Evolutionary conservation across 148 eudicot genomes (phyloP), one percentile per base, ranked within the genome.

Genomic region (Rhododendron griersonianum): DNA sequence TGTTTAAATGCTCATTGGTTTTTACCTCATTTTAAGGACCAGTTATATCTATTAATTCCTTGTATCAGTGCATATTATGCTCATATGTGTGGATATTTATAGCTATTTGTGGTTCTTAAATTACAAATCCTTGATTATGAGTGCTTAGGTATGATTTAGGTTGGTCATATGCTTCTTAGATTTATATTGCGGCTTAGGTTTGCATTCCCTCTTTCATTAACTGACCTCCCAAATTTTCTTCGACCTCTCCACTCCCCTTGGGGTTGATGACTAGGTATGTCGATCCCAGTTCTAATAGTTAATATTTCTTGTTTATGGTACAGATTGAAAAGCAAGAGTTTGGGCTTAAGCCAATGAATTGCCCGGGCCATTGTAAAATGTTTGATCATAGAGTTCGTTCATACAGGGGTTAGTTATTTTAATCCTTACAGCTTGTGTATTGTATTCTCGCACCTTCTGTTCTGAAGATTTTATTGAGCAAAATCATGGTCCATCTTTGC

Each of bases 301-400:
- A 77, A 59, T 80, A 25, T 83, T 80, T 84, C 67, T 85, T 80
- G 50, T n/a, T 78, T 73, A 39, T 81, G 76, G 78, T 84, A 87
- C 93, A 94, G 98, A 91, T 94, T 84, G 98, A 94, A 83, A 91
- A 94, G 67, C 98, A 94, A 84, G 95, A 93, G 90, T 94, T 92
- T 88, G 98, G 98, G 73, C 95, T 94, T 82, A 94, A 94, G 87
- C 99, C 99, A 78, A 97, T 97, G 99, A 97, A 97, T 91, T 95
- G 99, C 89, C 99, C 99, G 0, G 99, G 98, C 63, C 99, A 97
- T 84, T 97, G 99, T 87, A 87, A 95, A 88, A 95, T 97, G 84
- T 97, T 97, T 88, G 98, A 97, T 86, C 98, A 97, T 55, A 91
- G 99, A 90, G 99, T 97, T 84, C 99, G 99, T 61, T 97, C 99